A percentile compares a stretch with the other conserved stretches of the same genome.
These are phyloP conservation scores for Cadophora luteo-olivacea DNA, from an alignment of 2,329 filamentous ascomycete genomes.

Conservation along the genomic window DNA sequence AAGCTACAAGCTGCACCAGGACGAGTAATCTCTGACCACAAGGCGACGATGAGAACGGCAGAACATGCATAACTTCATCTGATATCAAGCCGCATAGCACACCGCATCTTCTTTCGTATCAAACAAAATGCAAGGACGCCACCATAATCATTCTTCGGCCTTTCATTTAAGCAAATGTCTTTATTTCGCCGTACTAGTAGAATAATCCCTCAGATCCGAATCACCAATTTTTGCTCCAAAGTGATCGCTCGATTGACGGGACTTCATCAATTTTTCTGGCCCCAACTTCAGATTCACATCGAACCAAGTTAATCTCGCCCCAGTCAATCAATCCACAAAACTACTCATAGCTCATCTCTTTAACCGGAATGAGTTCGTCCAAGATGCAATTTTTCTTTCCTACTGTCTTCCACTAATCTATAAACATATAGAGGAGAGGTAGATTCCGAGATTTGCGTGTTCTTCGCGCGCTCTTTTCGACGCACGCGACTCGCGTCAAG, in stretches of 20 bases:
- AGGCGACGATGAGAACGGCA: not conserved
- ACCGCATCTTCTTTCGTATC: not conserved
- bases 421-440: not conserved
- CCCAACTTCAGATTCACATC: not conserved
- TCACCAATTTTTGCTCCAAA: not conserved
- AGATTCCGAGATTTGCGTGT: not conserved
- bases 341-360: not conserved
- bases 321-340: not conserved
- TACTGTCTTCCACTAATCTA: not conserved
- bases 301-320: not conserved
- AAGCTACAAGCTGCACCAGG: not conserved
- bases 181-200: not conserved
- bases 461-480: not conserved
- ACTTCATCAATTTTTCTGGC: not conserved
- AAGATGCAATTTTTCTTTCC: not conserved
- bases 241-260: not conserved
- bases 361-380: not conserved
- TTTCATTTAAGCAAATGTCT: not conserved
- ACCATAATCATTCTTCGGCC: conserved; percentile 2
- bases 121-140: not conserved
- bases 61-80: not conserved
- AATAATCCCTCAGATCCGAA: not conserved
- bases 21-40: not conserved
- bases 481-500: not conserved
- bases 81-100: not conserved